Percentiles rank a stretch among this genome's conserved stretches.
These are phyloP conservation scores for Zygosaccharomyces sapae DNA, from an alignment of 1,139 yeast genomes.

Conservation along the genomic window DNA sequence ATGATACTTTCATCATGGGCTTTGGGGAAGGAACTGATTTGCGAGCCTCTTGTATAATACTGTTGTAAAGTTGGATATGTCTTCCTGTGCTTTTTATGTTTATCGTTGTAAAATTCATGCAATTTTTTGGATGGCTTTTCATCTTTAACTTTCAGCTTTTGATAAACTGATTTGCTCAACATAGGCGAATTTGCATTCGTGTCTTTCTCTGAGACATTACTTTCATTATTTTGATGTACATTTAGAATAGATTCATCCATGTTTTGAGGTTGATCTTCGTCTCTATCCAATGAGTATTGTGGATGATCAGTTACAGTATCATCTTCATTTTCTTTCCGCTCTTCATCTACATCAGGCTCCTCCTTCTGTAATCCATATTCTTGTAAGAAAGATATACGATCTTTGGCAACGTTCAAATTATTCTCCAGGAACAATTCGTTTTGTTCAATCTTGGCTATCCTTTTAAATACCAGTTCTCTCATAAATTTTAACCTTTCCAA, in stretches of 20 bases:
- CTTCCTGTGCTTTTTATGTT: slow-evolving; percentile 40
- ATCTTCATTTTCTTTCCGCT: background rate
- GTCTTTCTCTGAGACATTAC: background rate
- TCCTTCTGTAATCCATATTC: slow-evolving; percentile 34
- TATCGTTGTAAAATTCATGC: slow-evolving; percentile 25
- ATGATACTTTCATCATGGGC: slow-evolving; percentile 53
- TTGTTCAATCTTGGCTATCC: slow-evolving; percentile 56
- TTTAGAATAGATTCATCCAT: slow-evolving; percentile 8
- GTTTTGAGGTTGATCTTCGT: slow-evolving; percentile 26
- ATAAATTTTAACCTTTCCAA: slow-evolving; percentile 48
- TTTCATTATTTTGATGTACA: slow-evolving; percentile 1
- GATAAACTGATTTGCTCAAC: slow-evolving; percentile 22
- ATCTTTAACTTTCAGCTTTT: slow-evolving; percentile 24
- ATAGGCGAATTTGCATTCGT: slow-evolving; percentile 11
- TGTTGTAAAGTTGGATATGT: slow-evolving; percentile 60
- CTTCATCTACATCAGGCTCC: slow-evolving; percentile 16
- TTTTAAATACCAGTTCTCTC: slow-evolving; percentile 51
- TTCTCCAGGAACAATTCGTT: slow-evolving; percentile 53
- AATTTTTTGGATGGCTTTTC: slow-evolving; percentile 33
- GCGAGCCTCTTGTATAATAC: slow-evolving; percentile 55
- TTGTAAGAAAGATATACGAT: slow-evolving; percentile 39
- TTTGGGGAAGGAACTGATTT: slow-evolving; percentile 44
- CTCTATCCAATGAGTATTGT: slow-evolving; percentile 16
- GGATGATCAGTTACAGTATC: background rate
- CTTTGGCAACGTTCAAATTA: slow-evolving; percentile 42